Conservation (phyloP, 495 filamentous ascomycete species). For the Alectoria sarmentosa region DNA sequence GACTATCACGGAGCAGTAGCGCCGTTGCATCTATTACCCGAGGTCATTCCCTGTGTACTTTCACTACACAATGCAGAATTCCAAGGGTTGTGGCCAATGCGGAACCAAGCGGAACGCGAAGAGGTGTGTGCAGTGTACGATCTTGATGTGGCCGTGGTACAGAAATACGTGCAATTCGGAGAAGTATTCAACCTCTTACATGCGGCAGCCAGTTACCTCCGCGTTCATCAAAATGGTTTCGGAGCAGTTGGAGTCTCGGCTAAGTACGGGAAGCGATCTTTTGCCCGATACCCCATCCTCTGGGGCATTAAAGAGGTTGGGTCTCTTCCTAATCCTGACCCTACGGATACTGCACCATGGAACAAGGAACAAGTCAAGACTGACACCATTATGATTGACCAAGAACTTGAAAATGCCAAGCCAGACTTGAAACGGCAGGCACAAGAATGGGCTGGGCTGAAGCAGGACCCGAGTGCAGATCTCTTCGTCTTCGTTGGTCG, state of each 20-base stretch:
- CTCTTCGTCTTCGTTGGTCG: conserved; percentile 75
- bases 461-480: conserved; percentile 59
- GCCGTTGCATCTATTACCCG: conserved; percentile 61
- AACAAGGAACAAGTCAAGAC: conserved; percentile 46
- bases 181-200: conserved; percentile 68
- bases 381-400: conserved; percentile 49
- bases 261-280: conserved; percentile 69
- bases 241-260: conserved; percentile 71
- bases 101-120: conserved; percentile 48
- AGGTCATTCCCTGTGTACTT: conserved; percentile 53
- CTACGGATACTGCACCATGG: conserved; percentile 65
- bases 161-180: conserved; percentile 58
- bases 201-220: conserved; percentile 63
- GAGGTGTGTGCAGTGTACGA: conserved; percentile 71
- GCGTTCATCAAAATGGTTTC: conserved; percentile 66
- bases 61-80: conserved; percentile 62
- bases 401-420: conserved; percentile 48
- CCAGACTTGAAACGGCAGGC: conserved; percentile 57
- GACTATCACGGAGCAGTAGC: conserved; percentile 73
- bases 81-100: conserved; percentile 63
- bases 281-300: conserved; percentile 70
- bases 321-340: conserved; percentile 68
- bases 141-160: conserved; percentile 40
- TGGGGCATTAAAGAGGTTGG: conserved; percentile 68
- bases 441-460: conserved; percentile 68